phyloP scores from a whole-genome alignment of 345 rosid genomes.

The Noccaea bulbosa region DNA sequence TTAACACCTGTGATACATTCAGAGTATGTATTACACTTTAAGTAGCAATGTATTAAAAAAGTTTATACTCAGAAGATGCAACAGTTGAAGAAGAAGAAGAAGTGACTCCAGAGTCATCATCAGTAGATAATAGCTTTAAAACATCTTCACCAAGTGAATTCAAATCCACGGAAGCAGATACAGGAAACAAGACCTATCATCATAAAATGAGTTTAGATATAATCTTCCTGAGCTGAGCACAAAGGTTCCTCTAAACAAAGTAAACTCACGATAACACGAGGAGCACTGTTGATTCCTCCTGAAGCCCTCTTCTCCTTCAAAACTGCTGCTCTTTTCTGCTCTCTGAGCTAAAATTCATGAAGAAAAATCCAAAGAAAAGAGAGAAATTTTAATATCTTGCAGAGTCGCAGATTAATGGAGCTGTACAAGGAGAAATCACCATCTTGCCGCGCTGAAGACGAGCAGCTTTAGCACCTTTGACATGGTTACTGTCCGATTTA shows the following conservation, averaged over 20 bases:
- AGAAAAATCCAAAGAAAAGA: background rate
- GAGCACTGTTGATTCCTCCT: conserved; percentile 61
- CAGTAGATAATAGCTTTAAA: conserved; percentile 51
- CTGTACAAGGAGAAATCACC: conserved; percentile 49
- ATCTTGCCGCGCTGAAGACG: conserved; percentile 80
- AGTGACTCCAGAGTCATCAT: conserved; percentile 44
- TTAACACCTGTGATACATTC: conserved; percentile 54
- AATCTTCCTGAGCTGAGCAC: background rate
- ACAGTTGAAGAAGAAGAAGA: conserved; percentile 52
- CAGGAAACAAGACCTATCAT: conserved; percentile 80
- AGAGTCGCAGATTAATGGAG: background rate
- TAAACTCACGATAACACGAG: conserved; percentile 76
- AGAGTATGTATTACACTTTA: too few relatives aligned
- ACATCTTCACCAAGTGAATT: conserved; percentile 68
- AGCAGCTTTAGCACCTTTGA: conserved; percentile 71
- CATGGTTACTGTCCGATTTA: conserved; percentile 61
- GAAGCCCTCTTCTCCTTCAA: conserved; percentile 80
- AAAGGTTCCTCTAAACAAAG: background rate
- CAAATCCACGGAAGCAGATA: conserved; percentile 62
- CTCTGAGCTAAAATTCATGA: conserved; percentile 56
- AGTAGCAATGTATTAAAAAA: conserved; percentile 8
- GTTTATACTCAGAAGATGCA: conserved; percentile 69
- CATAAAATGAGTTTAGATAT: background rate
- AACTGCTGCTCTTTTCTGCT: conserved; percentile 79
- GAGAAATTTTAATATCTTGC: background rate